phyloP scores from a whole-genome alignment of 176 grass and related monocot genomes.

The Luzula sylvatica region DNA sequence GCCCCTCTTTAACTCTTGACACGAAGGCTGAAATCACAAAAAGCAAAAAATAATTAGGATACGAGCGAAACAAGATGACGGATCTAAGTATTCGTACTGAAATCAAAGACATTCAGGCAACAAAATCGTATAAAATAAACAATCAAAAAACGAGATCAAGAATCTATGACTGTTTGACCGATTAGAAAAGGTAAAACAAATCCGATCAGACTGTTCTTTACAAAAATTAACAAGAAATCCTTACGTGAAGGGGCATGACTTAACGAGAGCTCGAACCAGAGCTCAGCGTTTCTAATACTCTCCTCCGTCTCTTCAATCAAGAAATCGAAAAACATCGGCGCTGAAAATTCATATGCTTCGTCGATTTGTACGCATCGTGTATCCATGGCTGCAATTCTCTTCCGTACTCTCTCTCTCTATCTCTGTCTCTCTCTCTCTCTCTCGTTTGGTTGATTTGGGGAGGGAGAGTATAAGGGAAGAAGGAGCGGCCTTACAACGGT shows the following conservation, averaged over 20 bases:
- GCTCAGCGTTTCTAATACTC: constrained; percentile 41
- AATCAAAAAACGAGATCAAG: too few relatives aligned
- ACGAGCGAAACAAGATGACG: background rate
- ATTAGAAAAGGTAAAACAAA: background rate
- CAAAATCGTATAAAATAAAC: too few relatives aligned
- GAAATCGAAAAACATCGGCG: constrained; percentile 86
- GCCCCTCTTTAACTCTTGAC: constrained; percentile 55
- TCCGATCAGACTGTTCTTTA: background rate
- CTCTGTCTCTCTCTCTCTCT: constrained; percentile 4
- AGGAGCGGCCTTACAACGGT: constrained; percentile 45
- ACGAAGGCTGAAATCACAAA: constrained; percentile 43
- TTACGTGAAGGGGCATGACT: constrained; percentile 88
- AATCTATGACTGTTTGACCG: too few relatives aligned
- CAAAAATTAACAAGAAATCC: background rate
- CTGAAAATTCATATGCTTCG: constrained; percentile 72
- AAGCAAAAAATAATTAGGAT: constrained; percentile 3
- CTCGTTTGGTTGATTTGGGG: background rate
- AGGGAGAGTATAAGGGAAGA: background rate
- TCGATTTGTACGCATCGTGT: constrained; percentile 34
- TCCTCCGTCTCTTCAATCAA: constrained; percentile 49
- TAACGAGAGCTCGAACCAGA: constrained; percentile 59
- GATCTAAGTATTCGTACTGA: too few relatives aligned
- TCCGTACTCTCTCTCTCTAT: background rate
- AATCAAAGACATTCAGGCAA: too few relatives aligned
- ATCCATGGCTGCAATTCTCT: background rate